Base-by-base conservation (phyloP, 108 stramenopile genomes). In the Cylindrotheca fusiformis region DNA sequence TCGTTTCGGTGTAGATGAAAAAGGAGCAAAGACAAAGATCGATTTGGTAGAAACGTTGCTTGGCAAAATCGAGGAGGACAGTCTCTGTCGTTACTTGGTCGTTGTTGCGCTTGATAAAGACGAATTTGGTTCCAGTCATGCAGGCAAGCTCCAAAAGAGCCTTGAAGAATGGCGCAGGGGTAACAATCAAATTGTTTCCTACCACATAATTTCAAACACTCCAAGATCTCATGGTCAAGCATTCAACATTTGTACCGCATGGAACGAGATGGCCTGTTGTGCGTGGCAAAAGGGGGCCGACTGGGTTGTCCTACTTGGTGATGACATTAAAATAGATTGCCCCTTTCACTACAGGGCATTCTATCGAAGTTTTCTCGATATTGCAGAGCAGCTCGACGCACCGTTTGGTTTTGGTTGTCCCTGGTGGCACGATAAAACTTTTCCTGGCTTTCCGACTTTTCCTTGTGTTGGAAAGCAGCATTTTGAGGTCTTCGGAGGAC, bases 371-470 rank as follows among this genome's bases (percentile, higher is more conserved):
- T 80, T 84, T 50, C 55, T 75, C 4, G 73, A 74, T 32, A 79
- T 79, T 30, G 28, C 67, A 14, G 31, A 58, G 1, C 21, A 47
- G 6, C 47, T 66, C 4, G 32, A 44, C 12, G n/a, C 60, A 27
- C 67, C 66, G 14, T 60, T 69, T n/a, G 57, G 66, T 22, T 77
- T 78, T 61, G 83, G 76, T 30, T 78, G 79, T 63, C 70, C 77
- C 0, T 71, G 70, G 67, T 80, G 67, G 66, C 68, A 75, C n/a
- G 83, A 84, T 53, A 20, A 19, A 26, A 68, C 55, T 21, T 84
- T 84, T 48, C 66, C 71, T n/a, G 79, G 79, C 1, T 84, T 84
- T 54, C 83, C 83, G 21, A 78, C 71, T 2, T 84, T 84, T 65
- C 83, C 83, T 20, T 31, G 44, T 17, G 63, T 84, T 53, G 74